Evolutionary conservation across 768 basidiomycete genomes (phyloP), one percentile per base, ranked within the genome.

Genomic region (Podaxis mareebaensis): DNA sequence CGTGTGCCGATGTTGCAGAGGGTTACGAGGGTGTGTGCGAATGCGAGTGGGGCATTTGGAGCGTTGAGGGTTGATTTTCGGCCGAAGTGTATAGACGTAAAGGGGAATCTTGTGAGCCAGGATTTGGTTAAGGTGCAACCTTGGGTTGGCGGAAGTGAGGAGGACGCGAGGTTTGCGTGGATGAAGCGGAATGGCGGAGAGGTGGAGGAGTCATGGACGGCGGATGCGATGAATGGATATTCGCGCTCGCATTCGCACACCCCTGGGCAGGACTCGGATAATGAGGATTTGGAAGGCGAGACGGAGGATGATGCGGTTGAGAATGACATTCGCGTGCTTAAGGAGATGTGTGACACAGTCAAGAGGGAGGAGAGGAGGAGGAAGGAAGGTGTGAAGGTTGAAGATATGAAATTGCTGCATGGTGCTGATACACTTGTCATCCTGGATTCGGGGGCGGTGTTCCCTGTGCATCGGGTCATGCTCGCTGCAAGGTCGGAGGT

Each of bases 11-110:
- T 86, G 67, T 77, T 97, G 1, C 96, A 99, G 69, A 88, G 97
- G n/a, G 86, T 90, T 28, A 84, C 90, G 28, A 81, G 83, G 33
- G 96, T 99, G 4, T 91, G 88, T 58, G 89, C 92, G 12, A 97
- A 92, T 67, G 88, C 85, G 66, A 89, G 92, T 0, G 97, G 96
- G 1, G 92, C 92, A 0, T 96, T 93, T 73, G 95, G 88, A 2
- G 96, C 92, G 1, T 78, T 99, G 38, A 83, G 90, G 15, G 81
- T 89, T 13, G 93, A 96, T 67, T 90, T 86, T 58, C 76, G 76
- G 42, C 86, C 90, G 0, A 76, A 76, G 2, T 75, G 80, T 3
- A 85, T 98, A 53, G 71, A 71, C 0, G 67, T 91, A 5, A 70
- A 71, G 0, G 91, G 93, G 10, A 79, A 81, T 54, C 75, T 72